Percentiles rank a stretch among this genome's conserved stretches.
Evolutionary conservation across 192 early-diverging fungal species (phyloP).

Genomic region (Coemansia sp.): DNA sequence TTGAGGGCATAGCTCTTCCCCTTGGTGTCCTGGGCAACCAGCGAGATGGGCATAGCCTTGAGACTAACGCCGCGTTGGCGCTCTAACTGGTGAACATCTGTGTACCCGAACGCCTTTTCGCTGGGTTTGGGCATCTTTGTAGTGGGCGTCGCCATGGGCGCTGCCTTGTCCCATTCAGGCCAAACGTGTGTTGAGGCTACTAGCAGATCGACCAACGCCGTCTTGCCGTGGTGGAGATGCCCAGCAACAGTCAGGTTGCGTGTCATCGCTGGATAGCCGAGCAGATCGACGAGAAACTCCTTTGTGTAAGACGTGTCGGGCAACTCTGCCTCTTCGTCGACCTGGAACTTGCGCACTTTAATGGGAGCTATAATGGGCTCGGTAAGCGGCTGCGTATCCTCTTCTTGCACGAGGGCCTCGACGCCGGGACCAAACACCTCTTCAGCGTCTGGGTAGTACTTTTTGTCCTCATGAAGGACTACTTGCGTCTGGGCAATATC

Average conservation of each 20-base stretch:
- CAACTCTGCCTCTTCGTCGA: constrained; percentile 74
- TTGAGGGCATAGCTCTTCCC: constrained; percentile 90
- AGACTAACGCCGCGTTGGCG: constrained; percentile 85
- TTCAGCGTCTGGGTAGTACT: constrained; percentile 96
- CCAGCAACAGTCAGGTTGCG: constrained; percentile 92
- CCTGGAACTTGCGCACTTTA: constrained; percentile 81
- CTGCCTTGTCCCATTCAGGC: constrained; percentile 50
- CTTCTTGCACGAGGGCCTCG: constrained; percentile 94
- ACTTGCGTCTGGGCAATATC: constrained; percentile 63
- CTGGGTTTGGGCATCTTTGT: constrained; percentile 34
- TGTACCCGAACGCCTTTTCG: constrained; percentile 50
- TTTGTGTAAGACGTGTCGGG: constrained; percentile 85
- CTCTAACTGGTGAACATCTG: constrained; percentile 91
- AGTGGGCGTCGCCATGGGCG: constrained; percentile 35
- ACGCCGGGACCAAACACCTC: constrained; percentile 95
- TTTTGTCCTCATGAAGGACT: constrained; percentile 97
- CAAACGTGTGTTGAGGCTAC: constrained; percentile 84
- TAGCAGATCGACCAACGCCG: constrained; percentile 89
- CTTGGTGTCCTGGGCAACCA: constrained; percentile 84
- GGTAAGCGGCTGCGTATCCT: constrained; percentile 94
- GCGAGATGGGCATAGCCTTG: constrained; percentile 90
- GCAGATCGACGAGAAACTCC: constrained; percentile 85
- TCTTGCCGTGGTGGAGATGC: constrained; percentile 98
- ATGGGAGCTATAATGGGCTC: constrained; percentile 94
- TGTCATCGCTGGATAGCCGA: constrained; percentile 75